Conservation (phyloP, 805 yeast genomes). For the Allodekkera sacchari region DNA sequence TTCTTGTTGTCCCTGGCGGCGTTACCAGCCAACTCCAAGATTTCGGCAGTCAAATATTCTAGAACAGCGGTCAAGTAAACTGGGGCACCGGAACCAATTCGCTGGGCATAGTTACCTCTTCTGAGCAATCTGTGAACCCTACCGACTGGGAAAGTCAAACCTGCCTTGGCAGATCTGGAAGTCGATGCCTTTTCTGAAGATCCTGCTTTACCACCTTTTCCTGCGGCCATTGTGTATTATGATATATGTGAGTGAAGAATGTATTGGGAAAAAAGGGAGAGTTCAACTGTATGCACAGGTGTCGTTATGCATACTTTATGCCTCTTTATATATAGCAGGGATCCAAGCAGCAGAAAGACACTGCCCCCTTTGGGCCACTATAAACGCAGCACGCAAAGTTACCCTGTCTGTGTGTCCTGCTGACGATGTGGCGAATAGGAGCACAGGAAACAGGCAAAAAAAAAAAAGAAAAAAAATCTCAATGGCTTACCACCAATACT, state of each 20-base stretch:
- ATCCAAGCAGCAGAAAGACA: too few species aligned
- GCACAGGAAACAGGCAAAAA: too few species aligned
- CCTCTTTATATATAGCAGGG: too few species aligned
- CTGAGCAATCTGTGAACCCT: slow-evolving; percentile 95
- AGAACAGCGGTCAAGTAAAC: slow-evolving; percentile 94
- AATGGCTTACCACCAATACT: too few species aligned
- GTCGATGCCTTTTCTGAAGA: slow-evolving; percentile 91
- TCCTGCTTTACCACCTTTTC: slow-evolving; percentile 92
- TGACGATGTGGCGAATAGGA: too few species aligned
- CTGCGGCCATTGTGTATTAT: slow-evolving; percentile 43
- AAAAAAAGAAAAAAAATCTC: background rate
- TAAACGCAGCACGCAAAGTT: too few species aligned
- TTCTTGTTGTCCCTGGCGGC: slow-evolving; percentile 99
- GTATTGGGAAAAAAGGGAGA: background rate
- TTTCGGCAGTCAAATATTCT: slow-evolving; percentile 97
- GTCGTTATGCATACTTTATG: too few species aligned
- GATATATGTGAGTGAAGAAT: background rate
- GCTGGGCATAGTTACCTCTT: slow-evolving; percentile 97
- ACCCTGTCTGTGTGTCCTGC: too few species aligned
- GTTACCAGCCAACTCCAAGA: slow-evolving; percentile 96
- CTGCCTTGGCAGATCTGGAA: slow-evolving; percentile 98
- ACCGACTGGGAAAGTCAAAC: slow-evolving; percentile 98
- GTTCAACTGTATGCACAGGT: too few species aligned
- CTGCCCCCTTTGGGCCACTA: too few species aligned
- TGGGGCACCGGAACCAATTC: slow-evolving; percentile 99